phyloP scores from a whole-genome alignment of 139 green algal species.

The Picochlorum sp. region DNA sequence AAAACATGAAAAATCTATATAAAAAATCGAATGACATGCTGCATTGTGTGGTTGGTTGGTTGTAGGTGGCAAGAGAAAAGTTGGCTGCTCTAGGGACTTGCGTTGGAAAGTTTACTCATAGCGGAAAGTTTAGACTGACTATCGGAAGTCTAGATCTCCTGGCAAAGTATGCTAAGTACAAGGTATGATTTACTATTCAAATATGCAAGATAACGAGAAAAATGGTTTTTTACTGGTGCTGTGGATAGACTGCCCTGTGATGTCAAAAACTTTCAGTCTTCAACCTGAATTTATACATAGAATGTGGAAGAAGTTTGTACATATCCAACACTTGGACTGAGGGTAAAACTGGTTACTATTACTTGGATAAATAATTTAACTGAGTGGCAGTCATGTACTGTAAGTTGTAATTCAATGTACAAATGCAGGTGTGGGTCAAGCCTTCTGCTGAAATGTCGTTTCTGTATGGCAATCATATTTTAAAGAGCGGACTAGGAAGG shows the following conservation, averaged over 20 bases:
- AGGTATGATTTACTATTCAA: constrained; percentile 45
- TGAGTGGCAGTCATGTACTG: not conserved
- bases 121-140: constrained; percentile 87
- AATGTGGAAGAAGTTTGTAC: not conserved
- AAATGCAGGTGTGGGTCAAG: constrained; percentile 91
- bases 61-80: constrained; percentile 83
- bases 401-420: not conserved
- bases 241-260: constrained; percentile 18
- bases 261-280: constrained; percentile 52
- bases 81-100: constrained; percentile 80
- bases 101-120: constrained; percentile 95
- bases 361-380: too few relatives aligned
- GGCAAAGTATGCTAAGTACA: constrained; percentile 86
- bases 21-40: too few relatives aligned
- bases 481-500: constrained; percentile 90
- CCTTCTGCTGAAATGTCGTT: constrained; percentile 94
- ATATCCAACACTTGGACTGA: constrained; percentile 28
- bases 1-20: not conserved
- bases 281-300: constrained; percentile 33
- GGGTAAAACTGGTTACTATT: not conserved
- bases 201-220: not conserved
- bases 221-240: not conserved
- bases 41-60: constrained; percentile 28
- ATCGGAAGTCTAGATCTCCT: constrained; percentile 87
- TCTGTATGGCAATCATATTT: constrained; percentile 96